Base-by-base conservation (phyloP, 2,329 filamentous ascomycete species). In the Pseudocercospora vitis region DNA sequence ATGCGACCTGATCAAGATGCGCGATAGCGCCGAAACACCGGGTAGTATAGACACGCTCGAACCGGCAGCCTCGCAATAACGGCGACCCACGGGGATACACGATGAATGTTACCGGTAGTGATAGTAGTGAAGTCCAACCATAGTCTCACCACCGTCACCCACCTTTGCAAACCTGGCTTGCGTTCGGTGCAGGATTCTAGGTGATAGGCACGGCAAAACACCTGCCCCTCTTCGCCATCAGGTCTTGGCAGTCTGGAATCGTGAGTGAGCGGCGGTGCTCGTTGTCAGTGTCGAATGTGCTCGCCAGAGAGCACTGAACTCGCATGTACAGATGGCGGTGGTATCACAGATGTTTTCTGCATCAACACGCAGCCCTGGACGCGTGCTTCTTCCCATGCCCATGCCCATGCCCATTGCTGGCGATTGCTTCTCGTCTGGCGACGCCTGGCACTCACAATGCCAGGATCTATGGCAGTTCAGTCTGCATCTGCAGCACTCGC, bases 1-100 rank as follows among this genome's bases (percentile, higher is more conserved):
- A 60, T 60, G 19, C 42, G 42, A 26, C 37, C 24, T 21, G 37
- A 42, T 42, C 24, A 42, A 42, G 37, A 21, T 42, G 37, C 37
- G 37, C 37, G 37, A 42, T 21, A 23, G 37, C 37, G 37, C 37
- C 37, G 21, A 42, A 42, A 26, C 37, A 42, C 9, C 37, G 37
- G 37, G 21, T 7, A 42, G 37, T 42, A 26, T 23, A 23, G 14
- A 42, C 14, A 42, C 37, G 37, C 37, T 42, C 37, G 24, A 24
- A 21, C 37, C 37, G 18, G 37, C 19, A 19, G 9, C 37, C 37
- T 40, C 21, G 37, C 11, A 19, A 23, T 12, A 29, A 29, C 26
- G 40, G 40, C 42, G 12, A 14, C 42, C 42, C 14, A 28, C 42
- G 26, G 32, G 29, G 19, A 45, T 31, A 45, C 21, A 45, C 42